Conservation (phyloP, 1,284 basidiomycete genomes). For the Laetiporus sulphureus region DNA sequence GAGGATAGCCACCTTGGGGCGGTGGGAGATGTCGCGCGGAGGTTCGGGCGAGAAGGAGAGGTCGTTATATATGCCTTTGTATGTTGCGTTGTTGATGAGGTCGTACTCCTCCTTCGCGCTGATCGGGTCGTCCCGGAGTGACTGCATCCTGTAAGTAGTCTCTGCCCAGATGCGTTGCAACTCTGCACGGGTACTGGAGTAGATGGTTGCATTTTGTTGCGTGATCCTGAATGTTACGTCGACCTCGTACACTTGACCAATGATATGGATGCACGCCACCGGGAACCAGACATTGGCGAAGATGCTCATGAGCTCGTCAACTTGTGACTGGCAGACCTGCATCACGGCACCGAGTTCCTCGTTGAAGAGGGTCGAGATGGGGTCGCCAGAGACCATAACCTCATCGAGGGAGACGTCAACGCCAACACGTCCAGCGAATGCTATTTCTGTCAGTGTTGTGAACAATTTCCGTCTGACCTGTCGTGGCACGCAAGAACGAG, state of each 20-base stretch:
- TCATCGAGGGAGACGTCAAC: slow-evolving; percentile 64
- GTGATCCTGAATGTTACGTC: slow-evolving; percentile 65
- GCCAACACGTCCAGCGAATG: slow-evolving; percentile 87
- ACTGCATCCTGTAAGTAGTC: slow-evolving; percentile 91
- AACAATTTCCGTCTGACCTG: slow-evolving; percentile 94
- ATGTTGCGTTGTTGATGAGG: slow-evolving; percentile 60
- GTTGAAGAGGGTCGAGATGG: slow-evolving; percentile 83
- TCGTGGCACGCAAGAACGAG: slow-evolving; percentile 95
- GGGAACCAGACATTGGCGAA: slow-evolving; percentile 76
- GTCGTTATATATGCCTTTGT: slow-evolving; percentile 74
- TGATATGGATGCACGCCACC: slow-evolving; percentile 60
- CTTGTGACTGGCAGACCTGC: slow-evolving; percentile 68
- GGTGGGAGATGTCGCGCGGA: slow-evolving; percentile 32
- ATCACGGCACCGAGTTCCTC: slow-evolving; percentile 95
- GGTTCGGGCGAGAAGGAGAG: slow-evolving; percentile 56
- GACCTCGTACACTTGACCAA: slow-evolving; percentile 61
- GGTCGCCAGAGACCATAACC: slow-evolving; percentile 44
- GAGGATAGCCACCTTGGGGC: slow-evolving; percentile 91
- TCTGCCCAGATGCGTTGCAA: slow-evolving; percentile 91
- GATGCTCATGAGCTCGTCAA: slow-evolving; percentile 50
- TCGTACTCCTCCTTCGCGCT: slow-evolving; percentile 81
- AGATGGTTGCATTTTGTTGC: slow-evolving; percentile 49
- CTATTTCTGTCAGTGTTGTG: slow-evolving; percentile 92
- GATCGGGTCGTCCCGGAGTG: slow-evolving; percentile 78
- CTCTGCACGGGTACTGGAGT: slow-evolving; percentile 57